Conservation (phyloP, 495 filamentous ascomycete species). For the Chaetomium cochliodes region DNA sequence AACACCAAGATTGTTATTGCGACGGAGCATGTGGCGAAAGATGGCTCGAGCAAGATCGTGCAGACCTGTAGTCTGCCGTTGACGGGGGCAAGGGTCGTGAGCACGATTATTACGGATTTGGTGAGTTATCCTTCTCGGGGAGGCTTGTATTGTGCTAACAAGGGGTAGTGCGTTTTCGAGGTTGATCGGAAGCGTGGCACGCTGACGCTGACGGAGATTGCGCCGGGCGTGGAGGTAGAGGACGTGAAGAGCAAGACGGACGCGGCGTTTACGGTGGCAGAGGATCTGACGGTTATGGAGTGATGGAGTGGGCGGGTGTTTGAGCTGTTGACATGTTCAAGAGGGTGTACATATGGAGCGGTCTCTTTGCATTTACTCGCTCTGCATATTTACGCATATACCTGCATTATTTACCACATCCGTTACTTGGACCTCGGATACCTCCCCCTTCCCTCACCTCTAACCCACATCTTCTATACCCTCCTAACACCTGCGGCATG, state of each 20-base stretch:
- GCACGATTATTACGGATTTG: slow-evolving; percentile 58
- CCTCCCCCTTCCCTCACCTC: too few relatives aligned
- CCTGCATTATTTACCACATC: neutral
- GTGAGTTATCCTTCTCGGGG: slow-evolving; percentile 34
- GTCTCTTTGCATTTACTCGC: slow-evolving; percentile 19
- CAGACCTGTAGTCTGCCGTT: slow-evolving; percentile 56
- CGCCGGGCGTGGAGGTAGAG: slow-evolving; percentile 55
- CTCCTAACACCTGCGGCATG: neutral
- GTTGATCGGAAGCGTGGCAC: slow-evolving; percentile 53
- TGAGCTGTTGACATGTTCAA: slow-evolving; percentile 16
- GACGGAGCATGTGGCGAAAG: slow-evolving; percentile 62
- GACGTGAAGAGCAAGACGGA: slow-evolving; percentile 56
- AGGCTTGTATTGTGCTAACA: slow-evolving; percentile 6
- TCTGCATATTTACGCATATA: slow-evolving; percentile 10
- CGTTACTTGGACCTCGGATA: neutral
- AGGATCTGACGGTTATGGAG: slow-evolving; percentile 50
- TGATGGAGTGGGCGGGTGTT: slow-evolving; percentile 41
- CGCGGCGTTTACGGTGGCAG: slow-evolving; percentile 51
- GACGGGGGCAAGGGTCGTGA: slow-evolving; percentile 54
- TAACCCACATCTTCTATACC: neutral
- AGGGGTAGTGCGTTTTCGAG: slow-evolving; percentile 53
- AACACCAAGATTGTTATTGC: slow-evolving; percentile 61
- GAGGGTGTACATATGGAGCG: neutral
- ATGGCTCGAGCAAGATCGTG: slow-evolving; percentile 58
- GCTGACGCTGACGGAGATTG: slow-evolving; percentile 55